phyloP scores from a whole-genome alignment of 2,329 filamentous ascomycete species.

The Aschersonia sp. region DNA sequence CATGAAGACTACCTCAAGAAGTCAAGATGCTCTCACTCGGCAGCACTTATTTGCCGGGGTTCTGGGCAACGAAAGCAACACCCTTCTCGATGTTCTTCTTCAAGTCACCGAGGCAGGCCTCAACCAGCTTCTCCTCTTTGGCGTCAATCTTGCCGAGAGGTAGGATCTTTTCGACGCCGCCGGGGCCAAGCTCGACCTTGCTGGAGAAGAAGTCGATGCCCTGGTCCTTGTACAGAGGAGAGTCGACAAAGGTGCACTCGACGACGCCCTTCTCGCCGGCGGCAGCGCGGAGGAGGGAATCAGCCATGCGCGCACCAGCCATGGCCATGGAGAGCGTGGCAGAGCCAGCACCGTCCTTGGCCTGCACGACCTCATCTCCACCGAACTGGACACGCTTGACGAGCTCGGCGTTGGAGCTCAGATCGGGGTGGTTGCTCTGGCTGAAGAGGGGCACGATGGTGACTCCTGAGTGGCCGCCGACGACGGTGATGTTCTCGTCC shows the following conservation, averaged over 20 bases:
- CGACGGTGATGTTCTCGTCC: constrained; percentile 86
- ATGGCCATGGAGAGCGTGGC: constrained; percentile 98
- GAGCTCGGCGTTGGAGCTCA: constrained; percentile 64
- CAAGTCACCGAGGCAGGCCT: constrained; percentile 70
- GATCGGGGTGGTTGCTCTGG: constrained; percentile 77
- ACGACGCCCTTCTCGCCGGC: constrained; percentile 90
- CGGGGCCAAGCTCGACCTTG: constrained; percentile 88
- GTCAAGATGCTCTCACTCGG: background rate
- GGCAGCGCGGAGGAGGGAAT: constrained; percentile 82
- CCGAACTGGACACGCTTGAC: constrained; percentile 96
- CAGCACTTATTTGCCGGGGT: constrained; percentile 41
- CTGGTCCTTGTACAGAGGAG: constrained; percentile 95
- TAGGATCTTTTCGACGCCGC: constrained; percentile 89
- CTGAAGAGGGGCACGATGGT: constrained; percentile 97
- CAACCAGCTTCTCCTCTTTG: constrained; percentile 79
- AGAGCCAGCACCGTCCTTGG: constrained; percentile 94
- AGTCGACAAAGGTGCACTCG: constrained; percentile 95
- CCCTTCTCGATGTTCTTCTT: constrained; percentile 96
- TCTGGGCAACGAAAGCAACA: constrained; percentile 42
- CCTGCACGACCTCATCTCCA: constrained; percentile 97
- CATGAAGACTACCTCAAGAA: too few relatives aligned
- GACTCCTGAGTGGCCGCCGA: constrained; percentile 93
- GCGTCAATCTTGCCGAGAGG: constrained; percentile 73
- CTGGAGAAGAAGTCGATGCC: constrained; percentile 95
- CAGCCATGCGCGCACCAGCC: constrained; percentile 72